Conservation (phyloP, 208 protist genomes). For the Naegleria gruberi region DNA sequence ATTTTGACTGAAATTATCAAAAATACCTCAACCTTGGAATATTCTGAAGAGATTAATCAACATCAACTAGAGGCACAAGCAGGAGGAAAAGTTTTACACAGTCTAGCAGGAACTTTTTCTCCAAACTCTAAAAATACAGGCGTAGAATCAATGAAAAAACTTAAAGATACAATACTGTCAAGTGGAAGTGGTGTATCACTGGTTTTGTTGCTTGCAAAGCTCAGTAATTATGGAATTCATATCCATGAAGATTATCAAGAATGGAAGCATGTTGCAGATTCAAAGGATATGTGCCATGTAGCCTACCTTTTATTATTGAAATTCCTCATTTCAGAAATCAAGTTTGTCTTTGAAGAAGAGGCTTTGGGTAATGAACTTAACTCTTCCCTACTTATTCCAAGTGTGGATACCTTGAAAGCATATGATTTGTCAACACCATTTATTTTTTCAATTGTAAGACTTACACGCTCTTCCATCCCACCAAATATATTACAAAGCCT, state of each 20-base stretch:
- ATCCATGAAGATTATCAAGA: background rate
- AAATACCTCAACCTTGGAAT: background rate
- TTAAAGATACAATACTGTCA: background rate
- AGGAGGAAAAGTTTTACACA: background rate
- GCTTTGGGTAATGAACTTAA: background rate
- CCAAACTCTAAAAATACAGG: background rate
- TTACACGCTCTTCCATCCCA: background rate
- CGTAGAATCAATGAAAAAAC: background rate
- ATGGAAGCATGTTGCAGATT: background rate
- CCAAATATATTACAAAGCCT: background rate
- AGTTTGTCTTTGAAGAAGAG: background rate
- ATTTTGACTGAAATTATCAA: conserved; percentile 11
- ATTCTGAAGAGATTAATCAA: background rate
- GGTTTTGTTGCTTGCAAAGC: background rate
- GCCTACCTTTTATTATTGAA: background rate
- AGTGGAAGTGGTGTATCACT: background rate
- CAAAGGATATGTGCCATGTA: background rate
- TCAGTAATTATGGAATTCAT: background rate
- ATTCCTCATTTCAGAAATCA: background rate
- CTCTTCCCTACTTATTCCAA: background rate
- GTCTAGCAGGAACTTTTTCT: background rate
- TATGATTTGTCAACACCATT: background rate
- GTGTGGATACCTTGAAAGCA: background rate
- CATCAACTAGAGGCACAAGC: background rate
- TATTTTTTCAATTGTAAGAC: background rate